These are phyloP conservation scores for Cercophora scortea DNA, from an alignment of 495 filamentous ascomycete genomes.

Conservation along the genomic window DNA sequence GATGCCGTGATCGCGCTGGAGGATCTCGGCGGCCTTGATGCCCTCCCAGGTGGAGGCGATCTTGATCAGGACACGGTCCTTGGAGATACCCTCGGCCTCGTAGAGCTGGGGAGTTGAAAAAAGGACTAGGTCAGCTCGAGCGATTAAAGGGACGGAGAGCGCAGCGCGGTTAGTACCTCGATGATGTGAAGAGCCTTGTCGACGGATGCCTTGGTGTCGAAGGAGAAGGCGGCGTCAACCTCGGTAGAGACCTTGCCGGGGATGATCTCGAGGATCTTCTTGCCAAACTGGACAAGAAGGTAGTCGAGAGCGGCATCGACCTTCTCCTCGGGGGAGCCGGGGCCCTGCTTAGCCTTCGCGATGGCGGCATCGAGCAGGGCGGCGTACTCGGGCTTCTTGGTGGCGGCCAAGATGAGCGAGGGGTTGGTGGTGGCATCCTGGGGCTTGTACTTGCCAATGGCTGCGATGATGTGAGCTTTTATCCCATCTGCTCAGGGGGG, in stretches of 20 bases:
- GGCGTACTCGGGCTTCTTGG: slow-evolving; percentile 97
- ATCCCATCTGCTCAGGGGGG: not conserved
- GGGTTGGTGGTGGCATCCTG: slow-evolving; percentile 99
- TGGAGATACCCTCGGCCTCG: slow-evolving; percentile 80
- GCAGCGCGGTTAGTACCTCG: slow-evolving; percentile 49
- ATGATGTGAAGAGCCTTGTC: slow-evolving; percentile 97
- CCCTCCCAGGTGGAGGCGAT: slow-evolving; percentile 90
- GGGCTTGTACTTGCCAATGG: slow-evolving; percentile 99
- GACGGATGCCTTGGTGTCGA: slow-evolving; percentile 85
- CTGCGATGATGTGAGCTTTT: slow-evolving; percentile 39
- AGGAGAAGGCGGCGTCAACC: slow-evolving; percentile 94
- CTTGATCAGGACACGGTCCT: slow-evolving; percentile 90
- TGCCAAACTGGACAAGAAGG: slow-evolving; percentile 95
- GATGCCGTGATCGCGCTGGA: slow-evolving; percentile 87
- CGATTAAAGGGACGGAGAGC: not conserved
- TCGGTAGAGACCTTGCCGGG: slow-evolving; percentile 98
- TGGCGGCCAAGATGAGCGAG: slow-evolving; percentile 91
- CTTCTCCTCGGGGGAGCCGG: slow-evolving; percentile 60
- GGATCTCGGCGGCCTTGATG: slow-evolving; percentile 92
- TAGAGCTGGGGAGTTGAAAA: slow-evolving; percentile 68
- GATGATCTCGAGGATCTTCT: slow-evolving; percentile 92
- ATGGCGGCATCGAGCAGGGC: slow-evolving; percentile 83
- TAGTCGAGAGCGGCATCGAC: slow-evolving; percentile 80
- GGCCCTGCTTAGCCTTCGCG: slow-evolving; percentile 72
- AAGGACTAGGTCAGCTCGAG: not conserved